phyloP scores from a whole-genome alignment of 805 yeast genomes.

The Metschnikowia kofuensis region DNA sequence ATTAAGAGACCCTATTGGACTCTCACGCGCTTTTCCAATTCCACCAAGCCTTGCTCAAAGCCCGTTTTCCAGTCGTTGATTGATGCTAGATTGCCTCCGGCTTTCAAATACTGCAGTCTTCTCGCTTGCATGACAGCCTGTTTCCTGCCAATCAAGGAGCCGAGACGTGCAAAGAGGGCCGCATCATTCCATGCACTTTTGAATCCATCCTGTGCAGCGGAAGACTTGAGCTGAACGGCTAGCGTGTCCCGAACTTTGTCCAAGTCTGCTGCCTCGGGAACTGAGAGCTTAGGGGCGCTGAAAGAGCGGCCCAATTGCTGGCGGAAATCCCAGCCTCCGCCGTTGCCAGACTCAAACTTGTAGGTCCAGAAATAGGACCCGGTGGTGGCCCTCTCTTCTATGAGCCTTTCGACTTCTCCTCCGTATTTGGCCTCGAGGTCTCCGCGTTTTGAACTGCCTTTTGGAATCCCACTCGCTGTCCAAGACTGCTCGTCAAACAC shows the following conservation, averaged over 20 bases:
- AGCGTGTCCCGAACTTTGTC: conserved; percentile 38
- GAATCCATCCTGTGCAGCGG: conserved; percentile 86
- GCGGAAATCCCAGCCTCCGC: conserved; percentile 94
- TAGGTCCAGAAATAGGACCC: conserved; percentile 91
- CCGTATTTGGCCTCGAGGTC: conserved; percentile 61
- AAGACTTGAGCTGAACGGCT: conserved; percentile 44
- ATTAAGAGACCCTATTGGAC: neutral
- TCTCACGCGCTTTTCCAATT: conserved; percentile 23
- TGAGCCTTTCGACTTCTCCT: conserved; percentile 43
- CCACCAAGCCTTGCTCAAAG: conserved; percentile 57
- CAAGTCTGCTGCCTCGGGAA: conserved; percentile 42
- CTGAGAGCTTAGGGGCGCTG: conserved; percentile 18
- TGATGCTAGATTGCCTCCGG: conserved; percentile 53
- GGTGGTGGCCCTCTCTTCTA: conserved; percentile 46
- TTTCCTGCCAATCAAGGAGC: conserved; percentile 70
- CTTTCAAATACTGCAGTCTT: conserved; percentile 53
- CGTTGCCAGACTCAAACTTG: conserved; percentile 82
- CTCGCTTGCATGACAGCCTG: conserved; percentile 55
- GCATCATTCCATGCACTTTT: conserved; percentile 73
- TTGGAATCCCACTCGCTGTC: conserved; percentile 43
- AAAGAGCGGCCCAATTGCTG: conserved; percentile 59
- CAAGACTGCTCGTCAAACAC: conserved; percentile 77
- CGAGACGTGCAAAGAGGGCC: conserved; percentile 61
- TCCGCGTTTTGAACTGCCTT: conserved; percentile 39
- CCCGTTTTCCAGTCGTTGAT: conserved; percentile 94